These are phyloP conservation scores for Trichoderma afroharzianum DNA, from an alignment of 2,329 filamentous ascomycete species.

Conservation along the genomic window DNA sequence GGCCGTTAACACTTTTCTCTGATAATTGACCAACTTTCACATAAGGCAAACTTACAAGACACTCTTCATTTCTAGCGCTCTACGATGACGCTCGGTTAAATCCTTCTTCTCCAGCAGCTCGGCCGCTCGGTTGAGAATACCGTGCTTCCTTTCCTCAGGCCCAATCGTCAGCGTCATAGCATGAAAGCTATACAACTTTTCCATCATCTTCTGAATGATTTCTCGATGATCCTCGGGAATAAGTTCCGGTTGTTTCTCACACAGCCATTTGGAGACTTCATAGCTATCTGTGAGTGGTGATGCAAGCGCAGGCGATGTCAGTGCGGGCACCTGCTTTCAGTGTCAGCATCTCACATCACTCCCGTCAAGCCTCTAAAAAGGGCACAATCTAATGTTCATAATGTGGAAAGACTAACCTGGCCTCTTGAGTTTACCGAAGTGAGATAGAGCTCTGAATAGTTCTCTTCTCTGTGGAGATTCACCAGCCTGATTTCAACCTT, in stretches of 20 bases:
- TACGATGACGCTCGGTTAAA: conserved; percentile 27
- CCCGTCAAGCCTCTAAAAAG: not conserved
- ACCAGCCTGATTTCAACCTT: conserved; percentile 26
- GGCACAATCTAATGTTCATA: not conserved
- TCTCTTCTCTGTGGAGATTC: conserved; percentile 26
- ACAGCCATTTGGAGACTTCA: conserved; percentile 30
- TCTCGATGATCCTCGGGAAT: conserved; percentile 25
- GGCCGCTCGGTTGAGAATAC: conserved; percentile 29
- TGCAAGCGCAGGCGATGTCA: conserved; percentile 26
- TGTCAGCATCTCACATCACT: not conserved
- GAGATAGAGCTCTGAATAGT: conserved; percentile 29
- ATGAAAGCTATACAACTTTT: conserved; percentile 27
- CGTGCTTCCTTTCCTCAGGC: conserved; percentile 25
- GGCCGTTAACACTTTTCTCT: not conserved
- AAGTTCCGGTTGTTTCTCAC: conserved; percentile 27
- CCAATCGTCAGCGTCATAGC: conserved; percentile 25
- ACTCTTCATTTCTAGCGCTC: conserved; percentile 31
- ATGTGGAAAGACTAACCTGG: conserved; percentile 24
- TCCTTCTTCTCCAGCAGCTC: conserved; percentile 28
- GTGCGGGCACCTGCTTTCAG: conserved; percentile 25
- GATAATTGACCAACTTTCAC: fast-evolving
- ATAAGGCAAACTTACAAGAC: conserved; percentile 26
- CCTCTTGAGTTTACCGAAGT: conserved; percentile 27
- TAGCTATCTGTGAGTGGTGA: conserved; percentile 26
- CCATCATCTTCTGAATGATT: conserved; percentile 25